Base-by-base conservation (phyloP, 257 asterid genomes). In the Solanum sejunctum region DNA sequence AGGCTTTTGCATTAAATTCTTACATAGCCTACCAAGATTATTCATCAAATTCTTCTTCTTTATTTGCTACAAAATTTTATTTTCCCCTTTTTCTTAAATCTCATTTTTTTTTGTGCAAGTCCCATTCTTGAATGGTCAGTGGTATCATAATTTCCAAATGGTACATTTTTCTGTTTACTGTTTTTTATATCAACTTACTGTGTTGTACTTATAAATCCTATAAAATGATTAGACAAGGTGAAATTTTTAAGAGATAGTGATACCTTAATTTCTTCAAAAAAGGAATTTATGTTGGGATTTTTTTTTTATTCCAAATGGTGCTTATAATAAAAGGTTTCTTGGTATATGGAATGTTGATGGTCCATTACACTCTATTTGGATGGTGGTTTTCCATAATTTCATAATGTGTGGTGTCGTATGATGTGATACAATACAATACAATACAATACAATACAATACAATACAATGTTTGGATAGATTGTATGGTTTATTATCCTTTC, bases 221-320 rank as follows among this genome's bases (percentile, higher is more conserved):
- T 67, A 87, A 54, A 41, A 4, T 36, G 4, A 85, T 95, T 63
- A 75, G 82, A 10, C 58, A 17, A n/a, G 95, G 92, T 28, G 64
- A 82, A 5, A 18, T 84, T 84, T 0, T 13, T 95, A 9, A 83
- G 72, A 84, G 98, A 93, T 67, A 94, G 97, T 39, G 93, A 87
- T 3, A 80, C 56, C 5, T 79, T 95, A 7, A 60, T 90, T 80
- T 95, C 98, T 3, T 18, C 56, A 0, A 89, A 87, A 16, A 61
- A 78, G n/a, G 89, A 20, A 60, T 94, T 93, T 88, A 89, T 66
- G 8, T 56, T 95, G 80, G 98, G 98, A 11, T 95, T 95, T 85
- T 0, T 95, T 85, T 0, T 95, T 95, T 21, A 89, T 93, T 88
- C 93, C 97, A 32, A 83, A 77, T 41, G 88, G 26, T 77, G 88